phyloP scores from a whole-genome alignment of 768 basidiomycete genomes.

The Ramaria sp. region DNA sequence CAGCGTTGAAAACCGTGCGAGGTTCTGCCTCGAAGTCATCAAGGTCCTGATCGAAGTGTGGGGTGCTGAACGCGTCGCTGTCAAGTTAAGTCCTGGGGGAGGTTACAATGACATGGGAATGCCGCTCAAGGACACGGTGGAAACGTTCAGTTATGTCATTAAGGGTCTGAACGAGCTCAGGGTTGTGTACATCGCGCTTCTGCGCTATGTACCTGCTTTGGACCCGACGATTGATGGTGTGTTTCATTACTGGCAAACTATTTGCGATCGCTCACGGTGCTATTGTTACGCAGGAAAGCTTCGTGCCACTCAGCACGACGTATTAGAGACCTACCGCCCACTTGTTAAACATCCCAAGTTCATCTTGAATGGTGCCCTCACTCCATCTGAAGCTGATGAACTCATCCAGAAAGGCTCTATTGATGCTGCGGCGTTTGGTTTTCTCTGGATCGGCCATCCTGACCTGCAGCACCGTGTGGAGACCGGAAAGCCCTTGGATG shows the following conservation, averaged over 20 bases:
- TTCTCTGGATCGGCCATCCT: conserved; percentile 28
- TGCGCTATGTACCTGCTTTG: conserved; percentile 17
- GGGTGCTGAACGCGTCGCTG: conserved; percentile 30
- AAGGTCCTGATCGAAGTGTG: conserved; percentile 27
- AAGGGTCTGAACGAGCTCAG: conserved; percentile 28
- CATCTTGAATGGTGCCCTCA: conserved; percentile 27
- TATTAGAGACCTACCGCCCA: conserved; percentile 26
- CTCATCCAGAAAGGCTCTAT: conserved; percentile 24
- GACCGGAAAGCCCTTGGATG: conserved; percentile 20
- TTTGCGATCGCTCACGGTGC: not conserved
- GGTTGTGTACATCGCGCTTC: conserved; percentile 23
- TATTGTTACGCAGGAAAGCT: conserved; percentile 18
- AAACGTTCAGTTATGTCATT: conserved; percentile 31
- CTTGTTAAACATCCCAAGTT: conserved; percentile 25
- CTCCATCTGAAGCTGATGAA: conserved; percentile 26
- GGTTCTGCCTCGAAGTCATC: conserved; percentile 28
- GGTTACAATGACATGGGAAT: conserved; percentile 38
- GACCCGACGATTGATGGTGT: conserved; percentile 24
- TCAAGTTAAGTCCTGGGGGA: conserved; percentile 34
- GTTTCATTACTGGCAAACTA: conserved; percentile 2
- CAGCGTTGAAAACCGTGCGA: conserved; percentile 27
- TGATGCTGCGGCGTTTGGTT: conserved; percentile 28
- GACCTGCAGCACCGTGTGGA: conserved; percentile 28
- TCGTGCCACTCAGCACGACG: conserved; percentile 28
- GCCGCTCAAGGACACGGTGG: conserved; percentile 32